Conservation (phyloP, 352 stramenopile genomes). For the Aphanomyces invadans region DNA sequence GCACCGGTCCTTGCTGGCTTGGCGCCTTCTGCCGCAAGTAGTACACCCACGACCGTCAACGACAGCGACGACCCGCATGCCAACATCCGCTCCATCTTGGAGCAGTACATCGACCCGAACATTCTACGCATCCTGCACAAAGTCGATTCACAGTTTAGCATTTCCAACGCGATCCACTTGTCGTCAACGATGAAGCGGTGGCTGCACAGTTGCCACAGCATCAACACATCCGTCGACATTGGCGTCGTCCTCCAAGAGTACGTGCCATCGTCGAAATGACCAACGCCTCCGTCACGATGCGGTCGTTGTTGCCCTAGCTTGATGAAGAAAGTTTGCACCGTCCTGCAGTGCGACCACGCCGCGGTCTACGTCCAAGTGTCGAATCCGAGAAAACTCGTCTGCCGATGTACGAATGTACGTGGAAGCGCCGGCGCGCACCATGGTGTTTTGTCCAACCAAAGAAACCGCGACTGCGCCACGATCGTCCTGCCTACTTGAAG, state of each 20-base stretch:
- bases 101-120: conserved; percentile 69
- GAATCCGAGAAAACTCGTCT: conserved; percentile 24
- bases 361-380: conserved; percentile 45
- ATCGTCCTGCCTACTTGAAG: too few relatives aligned
- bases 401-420: conserved; percentile 28
- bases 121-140: conserved; percentile 76
- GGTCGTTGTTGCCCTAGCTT: conserved; percentile 31
- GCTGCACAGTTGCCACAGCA: conserved; percentile 54
- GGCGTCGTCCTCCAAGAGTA: conserved; percentile 30
- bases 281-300: too few relatives aligned
- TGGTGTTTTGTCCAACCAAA: too few relatives aligned
- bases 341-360: conserved; percentile 65
- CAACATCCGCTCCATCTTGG: conserved; percentile 27
- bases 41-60: too few relatives aligned
- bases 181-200: conserved; percentile 62
- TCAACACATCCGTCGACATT: conserved; percentile 47
- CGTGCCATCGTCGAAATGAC: conserved; percentile 7
- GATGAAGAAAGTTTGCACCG: conserved; percentile 41
- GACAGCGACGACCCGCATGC: conserved; percentile 24
- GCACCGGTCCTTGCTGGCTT: too few relatives aligned
- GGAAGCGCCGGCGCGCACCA: too few relatives aligned
- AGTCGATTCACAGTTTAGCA: conserved; percentile 80
- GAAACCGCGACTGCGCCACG: too few relatives aligned
- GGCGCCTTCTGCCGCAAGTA: too few relatives aligned
- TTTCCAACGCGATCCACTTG: conserved; percentile 67